Evolutionary conservation across 345 rosid genomes (phyloP).

Genomic region (Microthlaspi erraticum): DNA sequence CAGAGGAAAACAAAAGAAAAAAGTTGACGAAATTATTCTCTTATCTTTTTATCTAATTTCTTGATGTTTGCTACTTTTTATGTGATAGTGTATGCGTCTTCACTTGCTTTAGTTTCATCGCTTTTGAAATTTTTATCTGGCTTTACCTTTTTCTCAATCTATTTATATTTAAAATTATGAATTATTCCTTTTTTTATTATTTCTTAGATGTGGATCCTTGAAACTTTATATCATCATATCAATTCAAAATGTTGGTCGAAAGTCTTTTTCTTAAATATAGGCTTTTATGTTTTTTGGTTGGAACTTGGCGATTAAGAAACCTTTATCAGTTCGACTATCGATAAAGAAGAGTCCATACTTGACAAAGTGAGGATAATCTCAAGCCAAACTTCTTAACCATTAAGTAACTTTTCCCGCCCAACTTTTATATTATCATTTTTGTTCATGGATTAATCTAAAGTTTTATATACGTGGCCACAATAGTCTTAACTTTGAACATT

Average conservation of each 20-base stretch:
- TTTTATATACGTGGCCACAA: conserved; percentile 11
- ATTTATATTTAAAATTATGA: background rate
- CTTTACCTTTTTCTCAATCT: conserved; percentile 26
- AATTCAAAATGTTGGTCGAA: conserved; percentile 28
- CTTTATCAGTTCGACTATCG: conserved; percentile 28
- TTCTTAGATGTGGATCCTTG: conserved; percentile 25
- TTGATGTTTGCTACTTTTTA: conserved; percentile 39
- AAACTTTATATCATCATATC: conserved; percentile 31
- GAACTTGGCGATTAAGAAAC: conserved; percentile 47
- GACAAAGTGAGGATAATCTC: conserved; percentile 28
- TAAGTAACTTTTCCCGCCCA: conserved; percentile 35
- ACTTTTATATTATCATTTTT: conserved; percentile 8
- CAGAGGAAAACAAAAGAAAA: conserved; percentile 14
- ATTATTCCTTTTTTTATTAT: background rate
- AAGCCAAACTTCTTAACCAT: conserved; percentile 42
- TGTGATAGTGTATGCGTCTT: conserved; percentile 42
- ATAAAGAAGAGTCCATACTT: conserved; percentile 25
- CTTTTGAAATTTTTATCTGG: conserved; percentile 37
- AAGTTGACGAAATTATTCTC: conserved; percentile 27
- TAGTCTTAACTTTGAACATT: background rate
- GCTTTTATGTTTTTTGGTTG: conserved; percentile 32
- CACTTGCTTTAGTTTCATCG: conserved; percentile 36
- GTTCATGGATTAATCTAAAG: background rate
- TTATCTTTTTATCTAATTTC: conserved; percentile 25
- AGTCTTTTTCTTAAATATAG: conserved; percentile 25